These are phyloP conservation scores for Debaryomyces singareniensis DNA, from an alignment of 1,139 yeast species.

Conservation along the genomic window DNA sequence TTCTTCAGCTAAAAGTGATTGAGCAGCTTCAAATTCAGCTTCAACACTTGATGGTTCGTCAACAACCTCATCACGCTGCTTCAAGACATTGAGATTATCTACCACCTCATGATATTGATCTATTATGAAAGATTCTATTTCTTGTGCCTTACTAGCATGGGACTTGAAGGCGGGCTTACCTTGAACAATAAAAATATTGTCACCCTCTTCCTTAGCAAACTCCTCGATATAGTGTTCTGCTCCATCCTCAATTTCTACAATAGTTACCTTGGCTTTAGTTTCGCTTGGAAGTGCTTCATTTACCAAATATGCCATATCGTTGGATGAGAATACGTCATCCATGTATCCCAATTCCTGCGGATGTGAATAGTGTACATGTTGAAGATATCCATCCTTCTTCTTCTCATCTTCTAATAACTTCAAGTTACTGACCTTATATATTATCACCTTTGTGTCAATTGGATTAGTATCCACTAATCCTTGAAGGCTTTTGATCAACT, in stretches of 20 bases:
- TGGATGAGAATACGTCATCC: conserved; percentile 11
- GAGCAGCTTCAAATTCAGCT: conserved; percentile 28
- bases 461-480: conserved; percentile 11
- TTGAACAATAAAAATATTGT: conserved; percentile 19
- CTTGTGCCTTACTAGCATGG: neutral
- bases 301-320: conserved; percentile 6
- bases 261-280: conserved; percentile 11
- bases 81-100: neutral
- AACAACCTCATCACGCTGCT: neutral
- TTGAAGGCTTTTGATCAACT: conserved; percentile 11
- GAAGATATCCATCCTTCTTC: conserved; percentile 14
- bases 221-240: conserved; percentile 12
- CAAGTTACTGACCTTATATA: conserved; percentile 21
- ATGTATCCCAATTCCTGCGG: conserved; percentile 18
- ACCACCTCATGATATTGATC: neutral
- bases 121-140: neutral
- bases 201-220: conserved; percentile 8
- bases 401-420: conserved; percentile 2
- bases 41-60: conserved; percentile 22
- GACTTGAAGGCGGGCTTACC: conserved; percentile 23
- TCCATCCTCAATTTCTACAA: conserved; percentile 21
- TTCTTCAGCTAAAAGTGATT: conserved; percentile 24
- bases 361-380: conserved; percentile 25
- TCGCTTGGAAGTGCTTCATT: conserved; percentile 3
- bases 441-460: conserved; percentile 13